Conservation (phyloP, 1,284 basidiomycete genomes). For the Taiwanofungus camphoratus region DNA sequence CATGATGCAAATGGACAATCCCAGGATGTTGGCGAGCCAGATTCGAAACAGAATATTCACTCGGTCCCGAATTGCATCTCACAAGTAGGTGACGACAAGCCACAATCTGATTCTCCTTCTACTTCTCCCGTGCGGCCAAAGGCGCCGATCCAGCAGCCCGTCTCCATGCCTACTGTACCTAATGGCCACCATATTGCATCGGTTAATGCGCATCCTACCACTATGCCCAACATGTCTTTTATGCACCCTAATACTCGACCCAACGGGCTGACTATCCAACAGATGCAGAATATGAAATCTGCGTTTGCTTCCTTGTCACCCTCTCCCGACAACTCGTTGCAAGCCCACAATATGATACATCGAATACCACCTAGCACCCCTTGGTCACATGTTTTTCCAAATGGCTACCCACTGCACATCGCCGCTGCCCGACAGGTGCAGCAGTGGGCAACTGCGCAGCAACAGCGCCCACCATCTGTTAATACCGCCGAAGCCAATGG, state of each 20-base stretch:
- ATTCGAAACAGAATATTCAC: slow-evolving; percentile 15
- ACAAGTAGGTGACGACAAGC: slow-evolving; percentile 4
- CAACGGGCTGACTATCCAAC: slow-evolving; percentile 41
- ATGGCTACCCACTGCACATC: slow-evolving; percentile 38
- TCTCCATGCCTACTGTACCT: slow-evolving; percentile 26
- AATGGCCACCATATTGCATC: slow-evolving; percentile 41
- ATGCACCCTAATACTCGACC: slow-evolving; percentile 27
- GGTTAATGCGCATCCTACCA: slow-evolving; percentile 35
- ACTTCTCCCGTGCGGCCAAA: slow-evolving; percentile 37
- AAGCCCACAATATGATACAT: slow-evolving; percentile 25
- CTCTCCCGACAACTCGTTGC: slow-evolving; percentile 35
- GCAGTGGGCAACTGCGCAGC: slow-evolving; percentile 32
- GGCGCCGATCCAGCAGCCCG: slow-evolving; percentile 34
- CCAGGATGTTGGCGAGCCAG: slow-evolving; percentile 16
- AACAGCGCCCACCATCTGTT: slow-evolving; percentile 28
- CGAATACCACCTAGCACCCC: slow-evolving; percentile 29
- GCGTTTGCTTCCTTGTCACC: slow-evolving; percentile 36
- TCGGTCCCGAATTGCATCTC: slow-evolving; percentile 11
- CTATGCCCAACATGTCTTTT: slow-evolving; percentile 29
- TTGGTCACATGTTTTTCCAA: slow-evolving; percentile 29
- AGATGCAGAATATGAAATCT: slow-evolving; percentile 50
- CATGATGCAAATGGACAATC: slow-evolving; percentile 16
- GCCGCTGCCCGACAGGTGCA: slow-evolving; percentile 37
- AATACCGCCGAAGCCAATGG: slow-evolving; percentile 24
- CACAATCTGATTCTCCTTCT: slow-evolving; percentile 13